These are phyloP conservation scores for Vaccinium corymbosum DNA, from an alignment of 148 eudicot species.

Conservation along the genomic window DNA sequence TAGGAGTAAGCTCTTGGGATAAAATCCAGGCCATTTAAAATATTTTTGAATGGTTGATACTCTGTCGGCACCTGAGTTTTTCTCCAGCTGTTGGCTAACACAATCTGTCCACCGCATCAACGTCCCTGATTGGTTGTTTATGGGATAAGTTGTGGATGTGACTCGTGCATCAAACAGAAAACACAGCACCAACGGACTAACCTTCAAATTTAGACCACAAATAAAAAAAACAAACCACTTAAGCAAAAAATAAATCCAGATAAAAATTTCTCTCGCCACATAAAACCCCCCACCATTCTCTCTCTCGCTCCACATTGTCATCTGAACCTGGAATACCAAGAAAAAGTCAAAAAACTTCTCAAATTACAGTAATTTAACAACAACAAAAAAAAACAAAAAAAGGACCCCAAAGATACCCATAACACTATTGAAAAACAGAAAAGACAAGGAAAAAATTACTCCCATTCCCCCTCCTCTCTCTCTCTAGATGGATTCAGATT, in stretches of 20 bases:
- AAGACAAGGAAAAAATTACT: not conserved
- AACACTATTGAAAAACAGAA: not conserved
- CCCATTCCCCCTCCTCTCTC: not conserved
- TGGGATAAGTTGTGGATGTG: not conserved
- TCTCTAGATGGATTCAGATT: conserved; percentile 67
- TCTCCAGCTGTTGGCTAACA: not conserved
- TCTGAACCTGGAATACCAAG: not conserved
- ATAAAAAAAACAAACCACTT: not conserved
- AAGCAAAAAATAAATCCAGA: not conserved
- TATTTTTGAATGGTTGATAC: no score
- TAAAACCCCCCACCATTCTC: not conserved
- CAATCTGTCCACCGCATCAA: not conserved
- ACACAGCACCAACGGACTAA: not conserved
- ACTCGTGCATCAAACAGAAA: not conserved
- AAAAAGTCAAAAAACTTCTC: not conserved
- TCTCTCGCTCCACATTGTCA: not conserved
- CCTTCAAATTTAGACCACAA: not conserved
- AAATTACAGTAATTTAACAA: not conserved
- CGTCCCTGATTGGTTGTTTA: not conserved
- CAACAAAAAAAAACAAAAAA: not conserved
- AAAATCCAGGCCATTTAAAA: no score
- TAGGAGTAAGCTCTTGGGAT: no score
- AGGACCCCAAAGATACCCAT: not conserved
- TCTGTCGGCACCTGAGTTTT: no score
- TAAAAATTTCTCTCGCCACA: not conserved